Base-by-base conservation (phyloP, 2,329 filamentous ascomycete genomes). In the Epichloe uncinata region DNA sequence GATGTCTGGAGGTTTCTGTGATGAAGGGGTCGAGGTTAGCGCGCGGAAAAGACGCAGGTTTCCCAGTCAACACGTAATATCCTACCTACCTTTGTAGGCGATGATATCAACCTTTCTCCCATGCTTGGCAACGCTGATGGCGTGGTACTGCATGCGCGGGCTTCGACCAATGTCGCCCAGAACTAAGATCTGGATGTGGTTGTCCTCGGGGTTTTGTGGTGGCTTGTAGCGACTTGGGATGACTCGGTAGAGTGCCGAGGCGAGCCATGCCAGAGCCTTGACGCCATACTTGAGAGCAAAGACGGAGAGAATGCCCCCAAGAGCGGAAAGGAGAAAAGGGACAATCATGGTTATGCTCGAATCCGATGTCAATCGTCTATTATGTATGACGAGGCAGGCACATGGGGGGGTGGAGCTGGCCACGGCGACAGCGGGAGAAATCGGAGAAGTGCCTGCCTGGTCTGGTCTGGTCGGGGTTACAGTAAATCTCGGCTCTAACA, bases 71-170 rank as follows among this genome's bases (percentile, higher is more conserved):
- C 9, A 12, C 2, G 18, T 12, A 11, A 2, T 1, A 20, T 22
- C 54, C 45, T 42, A 90, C 54, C 45, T 42, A 90, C 88, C 87
- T 63, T 84, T 74, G 63, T 96, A 97, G 43, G 91, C 93, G 57
- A 98, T 83, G 12, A 98, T 71, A 63, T 91, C 82, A 18, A 96
- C 91, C 35, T 76, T 75, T 6, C 82, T 84, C 22, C 87, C 87
- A 61, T 89, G 82, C 59, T 83, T 85, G 40, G 88, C 87, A 60
- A 97, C 82, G 64, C 91, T 97, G 57, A 95, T 73, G 18, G 91
- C 91, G 75, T 98, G 93, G 60, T 98, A 97, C 63, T 97, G 90
- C 91, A 98, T 98, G 50, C 93, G 87, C 46, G 93, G 93, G 63
- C 91, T 97, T 43, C 90, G 81, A 38, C 93, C 93, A 64, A 98